Evolutionary conservation across 306 rosid genomes (phyloP), one percentile per base, ranked within the genome.

Genomic region (Inga laurina): DNA sequence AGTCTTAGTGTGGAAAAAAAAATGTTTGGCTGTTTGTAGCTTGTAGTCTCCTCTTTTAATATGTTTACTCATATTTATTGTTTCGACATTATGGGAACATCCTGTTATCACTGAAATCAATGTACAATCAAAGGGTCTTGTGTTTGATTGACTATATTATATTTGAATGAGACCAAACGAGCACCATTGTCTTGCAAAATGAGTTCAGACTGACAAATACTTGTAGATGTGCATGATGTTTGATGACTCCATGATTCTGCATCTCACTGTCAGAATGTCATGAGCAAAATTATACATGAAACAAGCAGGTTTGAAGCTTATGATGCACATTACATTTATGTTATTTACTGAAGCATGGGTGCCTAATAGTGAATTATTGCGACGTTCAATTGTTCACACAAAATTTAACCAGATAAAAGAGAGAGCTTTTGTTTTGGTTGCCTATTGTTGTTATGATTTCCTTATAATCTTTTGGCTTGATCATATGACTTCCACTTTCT

Each of bases 261-360:
- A 34, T 51, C 34, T 27, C 48, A 22, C 65, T 35, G n/a, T 24
- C 64, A 8, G 27, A 80, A 56, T 46, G 67, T 18, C 16, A 66
- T 34, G 78, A 79, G 74, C 21, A 30, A 78, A 56, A 56, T 56
- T 52, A 56, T 66, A 48, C 68, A 34, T 44, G 24, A 46, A 83
- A 57, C n/a, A 8, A 19, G 66, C 49, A 75, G 67, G 67, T 35
- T 34, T 64, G 49, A 72, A 72, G 71, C 64, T 78, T 72, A 34
- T 46, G 68, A 66, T 77, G 79, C 19, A 46, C 76, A 73, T 46
- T 54, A 22, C 62, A 56, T 51, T n/a, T 27, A 43, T 65, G 6
- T 51, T 34, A 66, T 32, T 74, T 77, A 16, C 49, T 27, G 61
- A 44, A 69, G 62, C 32, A 43, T 37, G 22, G 44, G 44, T 62